Percentiles rank a stretch among this genome's conserved stretches.
Conservation (phyloP, 2,329 filamentous ascomycete genomes). For the Arthrobotrys pseudoclavata region DNA sequence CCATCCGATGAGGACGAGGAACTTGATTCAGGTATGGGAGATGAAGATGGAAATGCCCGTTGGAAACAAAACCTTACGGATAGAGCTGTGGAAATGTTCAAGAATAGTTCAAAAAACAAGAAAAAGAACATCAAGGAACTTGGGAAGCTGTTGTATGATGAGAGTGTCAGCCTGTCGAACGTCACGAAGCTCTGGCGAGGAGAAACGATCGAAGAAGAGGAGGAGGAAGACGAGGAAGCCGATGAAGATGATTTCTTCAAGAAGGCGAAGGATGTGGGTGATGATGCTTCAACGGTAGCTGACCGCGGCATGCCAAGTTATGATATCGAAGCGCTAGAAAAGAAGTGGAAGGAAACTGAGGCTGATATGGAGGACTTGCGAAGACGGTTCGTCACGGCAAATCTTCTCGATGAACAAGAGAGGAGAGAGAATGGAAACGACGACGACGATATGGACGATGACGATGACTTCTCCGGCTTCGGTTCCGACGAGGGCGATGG, state of each 20-base stretch:
- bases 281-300: conserved; percentile 76
- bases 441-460: conserved; percentile 64
- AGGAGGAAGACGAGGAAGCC: conserved; percentile 73
- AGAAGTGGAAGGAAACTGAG: conserved; percentile 82
- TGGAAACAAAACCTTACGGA: conserved; percentile 92
- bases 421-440: conserved; percentile 68
- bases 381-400: conserved; percentile 80
- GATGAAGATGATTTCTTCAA: conserved; percentile 76
- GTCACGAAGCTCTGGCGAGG: conserved; percentile 86
- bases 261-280: conserved; percentile 74
- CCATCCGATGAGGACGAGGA: conserved; percentile 70
- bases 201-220: conserved; percentile 71
- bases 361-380: conserved; percentile 82
- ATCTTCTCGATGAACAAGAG: conserved; percentile 73
- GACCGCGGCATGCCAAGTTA: conserved; percentile 79
- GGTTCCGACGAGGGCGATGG: conserved; percentile 78
- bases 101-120: conserved; percentile 36
- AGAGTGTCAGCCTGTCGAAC: conserved; percentile 79
- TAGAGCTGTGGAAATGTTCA: conserved; percentile 71
- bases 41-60: conserved; percentile 70
- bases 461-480: conserved; percentile 68
- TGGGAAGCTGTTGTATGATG: conserved; percentile 89
- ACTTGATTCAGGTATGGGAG: conserved; percentile 69
- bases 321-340: conserved; percentile 83
- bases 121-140: conserved; percentile 72